Conservation (phyloP, 352 stramenopile genomes). For the Phytopythium aichiense region DNA sequence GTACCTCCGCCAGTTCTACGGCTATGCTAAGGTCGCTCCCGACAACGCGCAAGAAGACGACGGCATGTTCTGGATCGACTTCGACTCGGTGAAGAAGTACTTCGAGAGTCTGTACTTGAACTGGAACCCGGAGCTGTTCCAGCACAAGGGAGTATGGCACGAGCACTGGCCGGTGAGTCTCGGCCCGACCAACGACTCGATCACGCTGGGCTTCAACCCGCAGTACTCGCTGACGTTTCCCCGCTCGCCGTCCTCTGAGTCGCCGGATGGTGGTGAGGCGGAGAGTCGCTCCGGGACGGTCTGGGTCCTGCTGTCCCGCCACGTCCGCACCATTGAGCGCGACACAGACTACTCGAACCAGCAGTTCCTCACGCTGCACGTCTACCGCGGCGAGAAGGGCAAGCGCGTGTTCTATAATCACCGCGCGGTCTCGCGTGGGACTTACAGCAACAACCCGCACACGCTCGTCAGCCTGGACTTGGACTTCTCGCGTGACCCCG, state of each 20-base stretch:
- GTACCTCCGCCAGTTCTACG: conserved; percentile 56
- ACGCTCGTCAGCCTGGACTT: conserved; percentile 86
- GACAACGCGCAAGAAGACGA: conserved; percentile 60
- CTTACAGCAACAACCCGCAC: conserved; percentile 93
- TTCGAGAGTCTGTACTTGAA: conserved; percentile 95
- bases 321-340: conserved; percentile 83
- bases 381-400: conserved; percentile 68
- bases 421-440: conserved; percentile 67
- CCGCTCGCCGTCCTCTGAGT: not conserved
- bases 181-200: conserved; percentile 86
- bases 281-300: conserved; percentile 39
- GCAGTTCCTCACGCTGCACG: conserved; percentile 90
- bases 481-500: conserved; percentile 40
- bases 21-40: conserved; percentile 1
- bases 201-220: conserved; percentile 92
- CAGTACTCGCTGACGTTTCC: conserved; percentile 90
- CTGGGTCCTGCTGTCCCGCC: conserved; percentile 92
- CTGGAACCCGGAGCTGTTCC: conserved; percentile 94
- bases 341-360: conserved; percentile 44
- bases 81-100: conserved; percentile 89
- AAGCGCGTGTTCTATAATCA: conserved; percentile 85
- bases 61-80: conserved; percentile 96
- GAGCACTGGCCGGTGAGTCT: conserved; percentile 79
- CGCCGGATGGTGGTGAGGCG: conserved; percentile 7
- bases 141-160: conserved; percentile 72